Evolutionary conservation across 2,329 filamentous ascomycete genomes (phyloP).

Genomic region (Nemania sp.): DNA sequence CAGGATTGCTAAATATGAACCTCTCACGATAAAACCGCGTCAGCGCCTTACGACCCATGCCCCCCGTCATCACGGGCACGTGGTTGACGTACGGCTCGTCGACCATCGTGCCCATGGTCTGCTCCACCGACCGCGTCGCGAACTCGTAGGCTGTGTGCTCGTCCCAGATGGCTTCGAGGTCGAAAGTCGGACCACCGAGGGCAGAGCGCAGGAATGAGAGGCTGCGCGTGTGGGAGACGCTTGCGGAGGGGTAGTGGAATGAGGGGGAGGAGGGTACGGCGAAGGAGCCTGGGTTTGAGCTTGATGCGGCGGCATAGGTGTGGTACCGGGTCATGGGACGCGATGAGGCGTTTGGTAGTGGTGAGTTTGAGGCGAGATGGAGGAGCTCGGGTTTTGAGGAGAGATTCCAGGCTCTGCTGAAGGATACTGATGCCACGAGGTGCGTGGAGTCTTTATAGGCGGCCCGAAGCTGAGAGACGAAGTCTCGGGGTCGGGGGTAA

Average conservation of each 20-base stretch:
- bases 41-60: conserved; percentile 65
- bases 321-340: conserved; percentile 6
- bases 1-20: conserved; percentile 75
- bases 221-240: conserved; percentile 67
- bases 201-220: conserved; percentile 66
- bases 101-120: conserved; percentile 83
- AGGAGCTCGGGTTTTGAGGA: conserved; percentile 31
- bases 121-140: conserved; percentile 65
- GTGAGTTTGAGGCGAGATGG: conserved; percentile 24
- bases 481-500: conserved; percentile 28
- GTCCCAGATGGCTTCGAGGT: conserved; percentile 78
- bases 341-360: not conserved
- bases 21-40: conserved; percentile 71
- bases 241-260: conserved; percentile 58
- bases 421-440: conserved; percentile 41
- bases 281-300: conserved; percentile 41
- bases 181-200: conserved; percentile 67
- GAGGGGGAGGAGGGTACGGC: conserved; percentile 43
- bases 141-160: conserved; percentile 77
- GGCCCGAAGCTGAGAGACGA: conserved; percentile 17
- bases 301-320: conserved; percentile 17
- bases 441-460: conserved; percentile 29
- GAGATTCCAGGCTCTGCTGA: conserved; percentile 34
- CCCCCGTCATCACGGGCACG: conserved; percentile 68
- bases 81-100: conserved; percentile 80